Percentiles rank a stretch among this genome's conserved stretches.
Evolutionary conservation across 2,329 filamentous ascomycete genomes (phyloP).

Genomic region (Hawksworthiomyces lignivorus): DNA sequence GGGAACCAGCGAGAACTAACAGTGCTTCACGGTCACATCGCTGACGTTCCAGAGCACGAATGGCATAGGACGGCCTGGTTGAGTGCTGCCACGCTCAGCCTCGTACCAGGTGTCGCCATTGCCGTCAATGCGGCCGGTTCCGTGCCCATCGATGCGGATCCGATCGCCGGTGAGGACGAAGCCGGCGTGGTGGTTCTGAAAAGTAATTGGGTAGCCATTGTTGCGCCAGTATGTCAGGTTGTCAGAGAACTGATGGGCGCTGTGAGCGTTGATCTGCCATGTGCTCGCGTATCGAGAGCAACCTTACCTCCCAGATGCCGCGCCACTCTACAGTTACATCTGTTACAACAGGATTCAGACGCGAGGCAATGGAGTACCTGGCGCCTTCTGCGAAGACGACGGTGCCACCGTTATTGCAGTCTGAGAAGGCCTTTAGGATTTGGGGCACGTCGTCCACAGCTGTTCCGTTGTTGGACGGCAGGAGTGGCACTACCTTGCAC

Average conservation of each 20-base stretch:
- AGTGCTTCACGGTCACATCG: constrained; percentile 45
- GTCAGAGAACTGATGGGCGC: constrained; percentile 38
- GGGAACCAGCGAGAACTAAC: too few species aligned
- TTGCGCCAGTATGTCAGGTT: constrained; percentile 47
- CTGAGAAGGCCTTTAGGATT: constrained; percentile 20
- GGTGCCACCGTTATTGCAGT: constrained; percentile 22
- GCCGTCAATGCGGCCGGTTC: constrained; percentile 45
- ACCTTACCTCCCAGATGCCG: constrained; percentile 39
- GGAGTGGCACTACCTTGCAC: constrained; percentile 17
- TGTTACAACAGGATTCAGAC: constrained; percentile 40
- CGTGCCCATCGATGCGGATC: constrained; percentile 44
- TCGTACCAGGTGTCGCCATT: constrained; percentile 49
- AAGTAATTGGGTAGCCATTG: constrained; percentile 43
- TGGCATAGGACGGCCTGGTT: constrained; percentile 46
- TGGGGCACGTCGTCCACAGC: constrained; percentile 19
- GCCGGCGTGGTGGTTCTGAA: constrained; percentile 48
- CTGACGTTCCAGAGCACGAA: constrained; percentile 52
- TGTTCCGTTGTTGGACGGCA: constrained; percentile 5
- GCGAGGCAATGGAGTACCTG: constrained; percentile 42
- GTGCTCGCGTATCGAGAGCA: too few species aligned
- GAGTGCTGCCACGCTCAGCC: constrained; percentile 36
- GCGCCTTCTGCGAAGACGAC: constrained; percentile 43
- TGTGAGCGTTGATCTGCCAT: too few species aligned
- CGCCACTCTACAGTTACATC: constrained; percentile 45
- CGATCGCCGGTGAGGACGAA: constrained; percentile 42